Evolutionary conservation across 805 yeast genomes (phyloP).

Genomic region (Wickerhamomyces ciferrii): DNA sequence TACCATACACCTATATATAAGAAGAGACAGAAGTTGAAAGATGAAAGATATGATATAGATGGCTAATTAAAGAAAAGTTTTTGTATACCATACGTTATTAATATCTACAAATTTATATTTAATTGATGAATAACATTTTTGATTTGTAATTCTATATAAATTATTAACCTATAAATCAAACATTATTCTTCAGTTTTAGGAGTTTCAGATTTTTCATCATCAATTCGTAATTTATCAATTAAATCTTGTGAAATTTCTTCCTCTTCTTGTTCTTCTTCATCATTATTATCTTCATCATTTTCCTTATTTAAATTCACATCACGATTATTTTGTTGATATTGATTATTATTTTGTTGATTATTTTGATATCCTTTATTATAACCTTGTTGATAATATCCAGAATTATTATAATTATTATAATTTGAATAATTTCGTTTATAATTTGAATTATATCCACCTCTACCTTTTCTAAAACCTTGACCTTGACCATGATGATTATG

Average conservation of each 20-base stretch:
- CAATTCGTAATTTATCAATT: neutral
- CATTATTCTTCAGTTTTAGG: too few species aligned
- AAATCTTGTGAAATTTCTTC: neutral
- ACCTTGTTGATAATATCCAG: neutral
- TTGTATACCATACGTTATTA: too few species aligned
- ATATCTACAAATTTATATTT: too few species aligned
- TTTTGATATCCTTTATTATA: slow-evolving; percentile 1
- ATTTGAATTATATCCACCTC: neutral
- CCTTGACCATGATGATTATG: neutral
- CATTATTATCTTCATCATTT: slow-evolving; percentile 4
- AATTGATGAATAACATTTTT: too few species aligned
- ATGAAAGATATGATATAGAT: too few species aligned
- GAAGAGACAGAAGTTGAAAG: too few species aligned
- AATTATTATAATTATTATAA: slow-evolving; percentile 5
- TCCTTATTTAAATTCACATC: neutral
- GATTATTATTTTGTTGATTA: neutral
- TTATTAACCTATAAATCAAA: too few species aligned
- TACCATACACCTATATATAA: too few species aligned
- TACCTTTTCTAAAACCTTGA: neutral
- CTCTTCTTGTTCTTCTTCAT: neutral
- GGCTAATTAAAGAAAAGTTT: neutral
- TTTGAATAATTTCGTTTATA: neutral
- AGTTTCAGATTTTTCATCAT: neutral
- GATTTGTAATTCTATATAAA: too few species aligned
- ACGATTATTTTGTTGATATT: neutral